Evolutionary conservation across 2,329 filamentous ascomycete genomes (phyloP).

Genomic region (Xylaria sp.): DNA sequence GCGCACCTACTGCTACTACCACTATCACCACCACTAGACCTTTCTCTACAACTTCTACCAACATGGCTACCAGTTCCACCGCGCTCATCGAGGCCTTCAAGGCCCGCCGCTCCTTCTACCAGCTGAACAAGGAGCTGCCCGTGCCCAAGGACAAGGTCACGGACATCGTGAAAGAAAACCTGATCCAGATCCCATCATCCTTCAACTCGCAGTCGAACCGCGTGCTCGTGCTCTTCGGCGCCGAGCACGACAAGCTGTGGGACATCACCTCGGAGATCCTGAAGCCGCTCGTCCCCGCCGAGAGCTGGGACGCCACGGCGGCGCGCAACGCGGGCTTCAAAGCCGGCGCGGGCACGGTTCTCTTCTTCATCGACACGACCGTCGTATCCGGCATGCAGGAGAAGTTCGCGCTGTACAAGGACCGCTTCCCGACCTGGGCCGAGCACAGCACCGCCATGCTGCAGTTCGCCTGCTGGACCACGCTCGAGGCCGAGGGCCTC

Average conservation of each 20-base stretch:
- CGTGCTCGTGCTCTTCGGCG: constrained; percentile 79
- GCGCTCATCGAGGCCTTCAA: constrained; percentile 72
- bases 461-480: constrained; percentile 83
- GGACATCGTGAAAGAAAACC: constrained; percentile 71
- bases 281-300: constrained; percentile 74
- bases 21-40: constrained; percentile 27
- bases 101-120: constrained; percentile 76
- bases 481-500: constrained; percentile 83
- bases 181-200: constrained; percentile 77
- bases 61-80: constrained; percentile 55
- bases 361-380: constrained; percentile 86
- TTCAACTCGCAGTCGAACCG: constrained; percentile 93
- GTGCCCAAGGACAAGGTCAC: constrained; percentile 68
- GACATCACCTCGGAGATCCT: constrained; percentile 74
- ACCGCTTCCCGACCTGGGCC: constrained; percentile 82
- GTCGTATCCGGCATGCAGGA: constrained; percentile 74
- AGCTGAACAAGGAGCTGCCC: constrained; percentile 71
- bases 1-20: constrained; percentile 15
- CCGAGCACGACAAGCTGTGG: constrained; percentile 91
- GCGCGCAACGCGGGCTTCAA: constrained; percentile 66
- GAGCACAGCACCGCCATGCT: constrained; percentile 84
- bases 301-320: constrained; percentile 66
- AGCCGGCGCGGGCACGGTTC: constrained; percentile 80
- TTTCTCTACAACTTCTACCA: constrained; percentile 47
- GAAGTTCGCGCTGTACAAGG: constrained; percentile 78